Percentiles rank a stretch among this genome's conserved stretches.
These are phyloP conservation scores for Calonectria henricotiae DNA, from an alignment of 2,329 filamentous ascomycete species.

Conservation along the genomic window DNA sequence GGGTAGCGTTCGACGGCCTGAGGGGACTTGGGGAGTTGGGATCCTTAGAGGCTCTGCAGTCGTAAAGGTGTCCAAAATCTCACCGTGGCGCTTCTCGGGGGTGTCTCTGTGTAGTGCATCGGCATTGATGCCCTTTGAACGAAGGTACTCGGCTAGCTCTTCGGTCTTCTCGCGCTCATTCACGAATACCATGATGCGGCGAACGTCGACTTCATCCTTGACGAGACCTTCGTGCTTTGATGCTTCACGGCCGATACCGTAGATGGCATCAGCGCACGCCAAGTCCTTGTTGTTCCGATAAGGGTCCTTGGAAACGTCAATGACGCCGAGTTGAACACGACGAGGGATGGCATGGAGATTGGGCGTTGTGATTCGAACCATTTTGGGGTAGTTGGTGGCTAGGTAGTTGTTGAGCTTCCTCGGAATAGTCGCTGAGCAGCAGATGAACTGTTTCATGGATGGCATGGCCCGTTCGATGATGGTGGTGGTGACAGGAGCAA, in stretches of 20 bases:
- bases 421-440: conserved; percentile 97
- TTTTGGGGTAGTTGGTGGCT: conserved; percentile 85
- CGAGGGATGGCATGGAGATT: conserved; percentile 97
- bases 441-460: conserved; percentile 87
- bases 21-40: conserved; percentile 51
- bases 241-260: conserved; percentile 88
- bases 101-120: conserved; percentile 89
- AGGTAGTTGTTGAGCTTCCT: conserved; percentile 89
- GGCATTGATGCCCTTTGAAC: conserved; percentile 90
- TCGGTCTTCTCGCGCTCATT: conserved; percentile 94
- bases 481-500: conserved; percentile 84
- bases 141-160: conserved; percentile 84
- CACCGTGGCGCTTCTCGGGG: conserved; percentile 81
- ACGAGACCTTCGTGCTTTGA: conserved; percentile 71
- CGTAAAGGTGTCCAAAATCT: conserved; percentile 85
- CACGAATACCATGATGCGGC: conserved; percentile 94
- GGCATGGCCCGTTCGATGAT: conserved; percentile 88
- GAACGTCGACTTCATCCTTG: conserved; percentile 76
- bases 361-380: conserved; percentile 90
- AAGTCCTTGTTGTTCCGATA: conserved; percentile 94
- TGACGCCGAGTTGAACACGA: conserved; percentile 92
- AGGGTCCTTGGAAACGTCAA: conserved; percentile 92
- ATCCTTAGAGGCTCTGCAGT: conserved; percentile 62
- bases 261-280: conserved; percentile 95
- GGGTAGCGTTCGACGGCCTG: conserved; percentile 69